Evolutionary conservation across 1,139 yeast species (phyloP).

Genomic region (Sugiyamaella xylanicola): DNA sequence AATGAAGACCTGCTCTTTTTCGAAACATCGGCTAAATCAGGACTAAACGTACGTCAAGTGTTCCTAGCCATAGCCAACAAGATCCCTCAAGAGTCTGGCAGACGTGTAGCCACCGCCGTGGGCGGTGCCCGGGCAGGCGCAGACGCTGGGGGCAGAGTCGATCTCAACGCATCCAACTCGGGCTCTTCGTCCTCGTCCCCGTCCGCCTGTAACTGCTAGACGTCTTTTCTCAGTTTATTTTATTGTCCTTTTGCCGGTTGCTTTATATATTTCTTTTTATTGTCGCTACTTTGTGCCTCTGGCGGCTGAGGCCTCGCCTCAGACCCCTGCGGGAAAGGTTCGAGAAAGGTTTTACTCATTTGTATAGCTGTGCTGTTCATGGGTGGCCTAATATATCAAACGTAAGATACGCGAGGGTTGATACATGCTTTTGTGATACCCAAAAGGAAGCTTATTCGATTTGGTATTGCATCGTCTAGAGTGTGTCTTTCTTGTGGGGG

Average conservation of each 20-base stretch:
- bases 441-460: too few relatives aligned
- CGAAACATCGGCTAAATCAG: constrained; percentile 94
- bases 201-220: constrained; percentile 30
- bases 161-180: constrained; percentile 24
- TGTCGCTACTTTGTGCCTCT: not conserved
- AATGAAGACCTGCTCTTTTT: constrained; percentile 88
- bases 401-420: too few relatives aligned
- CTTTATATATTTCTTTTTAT: not conserved
- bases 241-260: constrained; percentile 12
- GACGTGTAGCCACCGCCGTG: constrained; percentile 21
- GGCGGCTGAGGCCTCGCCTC: not conserved
- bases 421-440: too few relatives aligned
- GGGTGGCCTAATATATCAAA: not conserved
- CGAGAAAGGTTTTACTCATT: too few relatives aligned
- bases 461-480: too few relatives aligned
- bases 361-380: not conserved
- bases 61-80: constrained; percentile 87
- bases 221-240: constrained; percentile 3
- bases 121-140: constrained; percentile 20
- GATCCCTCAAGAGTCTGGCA: constrained; percentile 56
- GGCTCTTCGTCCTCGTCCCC: constrained; percentile 24
- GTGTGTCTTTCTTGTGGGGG: too few relatives aligned
- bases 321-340: too few relatives aligned
- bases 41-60: constrained; percentile 89
- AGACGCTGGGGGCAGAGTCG: constrained; percentile 29